A percentile compares a stretch with the other conserved stretches of the same genome.
Conservation (phyloP, 139 green algal species). For the Edaphochlamys debaryana region DNA sequence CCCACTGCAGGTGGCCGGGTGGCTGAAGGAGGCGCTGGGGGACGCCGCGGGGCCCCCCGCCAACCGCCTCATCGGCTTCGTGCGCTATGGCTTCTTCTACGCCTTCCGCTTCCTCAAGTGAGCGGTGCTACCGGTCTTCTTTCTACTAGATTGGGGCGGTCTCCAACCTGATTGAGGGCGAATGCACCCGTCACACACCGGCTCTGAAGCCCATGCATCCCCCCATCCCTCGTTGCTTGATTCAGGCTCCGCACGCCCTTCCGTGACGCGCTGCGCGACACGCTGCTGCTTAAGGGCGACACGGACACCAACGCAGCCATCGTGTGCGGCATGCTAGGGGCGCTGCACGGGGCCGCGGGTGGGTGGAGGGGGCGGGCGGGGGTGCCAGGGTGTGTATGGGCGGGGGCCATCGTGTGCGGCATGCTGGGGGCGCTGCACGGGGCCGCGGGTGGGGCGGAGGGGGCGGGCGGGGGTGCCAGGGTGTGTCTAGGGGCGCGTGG, state of each 20-base stretch:
- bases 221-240: too few species aligned
- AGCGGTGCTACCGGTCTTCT: not conserved
- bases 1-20: too few species aligned
- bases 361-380: too few species aligned
- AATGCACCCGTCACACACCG: too few species aligned
- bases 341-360: too few species aligned
- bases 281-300: conserved; percentile 60
- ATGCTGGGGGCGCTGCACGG: conserved; percentile 32
- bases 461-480: too few species aligned
- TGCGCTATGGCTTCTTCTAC: conserved; percentile 59
- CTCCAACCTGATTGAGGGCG: too few species aligned
- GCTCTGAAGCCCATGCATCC: too few species aligned
- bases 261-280: conserved; percentile 37
- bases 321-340: conserved; percentile 56
- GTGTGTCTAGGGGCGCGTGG: too few species aligned
- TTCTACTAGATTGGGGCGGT: too few species aligned
- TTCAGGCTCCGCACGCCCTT: conserved; percentile 23
- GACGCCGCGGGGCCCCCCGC: not conserved
- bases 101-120: conserved; percentile 52
- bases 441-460: too few species aligned
- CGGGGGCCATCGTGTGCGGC: conserved; percentile 66
- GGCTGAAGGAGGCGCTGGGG: conserved; percentile 17
- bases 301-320: conserved; percentile 75
- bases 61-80: conserved; percentile 39
- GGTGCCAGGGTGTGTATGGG: too few species aligned